Evolutionary conservation across 2,329 filamentous ascomycete species (phyloP).

Genomic region (Setomelanomma holmii): DNA sequence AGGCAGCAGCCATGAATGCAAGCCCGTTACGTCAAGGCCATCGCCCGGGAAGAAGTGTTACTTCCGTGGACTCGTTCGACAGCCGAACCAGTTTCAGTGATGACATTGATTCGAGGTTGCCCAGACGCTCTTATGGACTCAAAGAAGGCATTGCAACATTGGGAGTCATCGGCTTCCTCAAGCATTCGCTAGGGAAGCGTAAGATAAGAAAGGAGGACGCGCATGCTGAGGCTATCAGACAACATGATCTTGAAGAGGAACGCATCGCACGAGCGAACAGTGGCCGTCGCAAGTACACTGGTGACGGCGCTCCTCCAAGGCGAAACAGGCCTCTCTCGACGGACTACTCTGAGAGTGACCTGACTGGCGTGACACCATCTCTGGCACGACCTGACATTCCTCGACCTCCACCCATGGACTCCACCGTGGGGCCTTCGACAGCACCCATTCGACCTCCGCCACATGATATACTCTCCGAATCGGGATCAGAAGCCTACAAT

Average conservation of each 20-base stretch:
- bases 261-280: conserved; percentile 60
- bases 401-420: conserved; percentile 36
- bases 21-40: conserved; percentile 51
- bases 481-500: conserved; percentile 48
- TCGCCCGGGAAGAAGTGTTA: conserved; percentile 43
- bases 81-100: conserved; percentile 48
- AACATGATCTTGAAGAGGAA: conserved; percentile 61
- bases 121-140: conserved; percentile 45
- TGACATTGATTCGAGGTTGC: conserved; percentile 29
- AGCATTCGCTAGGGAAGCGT: conserved; percentile 57
- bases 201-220: conserved; percentile 66
- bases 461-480: conserved; percentile 50
- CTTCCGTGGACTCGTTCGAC: conserved; percentile 51
- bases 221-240: conserved; percentile 63
- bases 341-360: conserved; percentile 53
- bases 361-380: conserved; percentile 54
- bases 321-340: conserved; percentile 46
- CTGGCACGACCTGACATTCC: conserved; percentile 47
- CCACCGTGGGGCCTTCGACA: conserved; percentile 38
- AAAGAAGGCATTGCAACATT: conserved; percentile 58
- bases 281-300: conserved; percentile 69
- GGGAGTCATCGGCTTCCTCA: conserved; percentile 49
- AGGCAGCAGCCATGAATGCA: conserved; percentile 53
- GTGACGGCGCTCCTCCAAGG: conserved; percentile 62
- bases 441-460: conserved; percentile 44